phyloP scores from a whole-genome alignment of 2,329 filamentous ascomycete species.

The Gremmenia infestans region DNA sequence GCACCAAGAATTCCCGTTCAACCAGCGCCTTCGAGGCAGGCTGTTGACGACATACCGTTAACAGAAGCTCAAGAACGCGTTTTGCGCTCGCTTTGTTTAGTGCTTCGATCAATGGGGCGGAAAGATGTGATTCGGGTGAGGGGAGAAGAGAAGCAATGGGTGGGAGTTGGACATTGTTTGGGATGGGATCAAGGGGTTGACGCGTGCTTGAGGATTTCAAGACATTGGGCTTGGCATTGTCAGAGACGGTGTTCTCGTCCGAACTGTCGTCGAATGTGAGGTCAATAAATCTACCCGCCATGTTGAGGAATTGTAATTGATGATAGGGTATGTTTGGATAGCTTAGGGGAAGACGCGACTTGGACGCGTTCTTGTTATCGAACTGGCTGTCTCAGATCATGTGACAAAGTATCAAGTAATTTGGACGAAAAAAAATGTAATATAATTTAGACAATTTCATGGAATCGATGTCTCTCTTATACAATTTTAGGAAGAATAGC shows the following conservation, averaged over 20 bases:
- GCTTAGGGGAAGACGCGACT: background rate
- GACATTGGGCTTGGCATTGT: background rate
- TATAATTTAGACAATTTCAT: too few relatives aligned
- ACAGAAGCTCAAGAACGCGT: background rate
- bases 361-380: background rate
- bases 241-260: background rate
- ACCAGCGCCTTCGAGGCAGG: background rate
- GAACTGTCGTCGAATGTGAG: background rate
- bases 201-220: background rate
- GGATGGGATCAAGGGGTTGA: background rate
- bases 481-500: too few relatives aligned
- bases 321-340: background rate
- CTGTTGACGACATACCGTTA: background rate
- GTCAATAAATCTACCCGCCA: background rate
- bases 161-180: background rate
- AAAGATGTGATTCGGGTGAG: background rate
- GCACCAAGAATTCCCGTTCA: background rate
- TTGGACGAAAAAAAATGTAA: too few relatives aligned
- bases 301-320: background rate
- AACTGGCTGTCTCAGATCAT: background rate
- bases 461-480: too few relatives aligned
- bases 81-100: background rate
- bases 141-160: background rate
- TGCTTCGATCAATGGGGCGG: background rate
- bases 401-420: background rate